phyloP scores from a whole-genome alignment of 2,329 filamentous ascomycete species.

The Trichoderma koningiopsis region DNA sequence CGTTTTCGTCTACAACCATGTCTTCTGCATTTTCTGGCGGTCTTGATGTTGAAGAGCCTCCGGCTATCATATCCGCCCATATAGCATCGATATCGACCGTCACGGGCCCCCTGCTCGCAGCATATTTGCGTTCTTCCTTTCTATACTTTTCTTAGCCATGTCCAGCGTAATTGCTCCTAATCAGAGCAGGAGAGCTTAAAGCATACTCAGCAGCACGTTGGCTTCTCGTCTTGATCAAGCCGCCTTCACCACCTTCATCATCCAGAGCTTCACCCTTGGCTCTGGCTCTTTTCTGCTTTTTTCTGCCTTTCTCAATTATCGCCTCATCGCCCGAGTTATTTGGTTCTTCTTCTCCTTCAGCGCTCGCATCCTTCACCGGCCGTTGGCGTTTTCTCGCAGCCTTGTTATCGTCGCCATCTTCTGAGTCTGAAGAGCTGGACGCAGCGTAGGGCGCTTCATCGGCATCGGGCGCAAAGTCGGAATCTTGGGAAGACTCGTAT shows the following conservation, averaged over 20 bases:
- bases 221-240: constrained; percentile 71
- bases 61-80: constrained; percentile 67
- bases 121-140: constrained; percentile 59
- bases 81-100: constrained; percentile 72
- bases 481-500: constrained; percentile 72
- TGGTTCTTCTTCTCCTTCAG: constrained; percentile 51
- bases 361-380: constrained; percentile 30
- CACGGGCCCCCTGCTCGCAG: constrained; percentile 58
- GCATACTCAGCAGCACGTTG: constrained; percentile 67
- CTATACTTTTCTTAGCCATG: constrained; percentile 37
- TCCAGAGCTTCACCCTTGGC: constrained; percentile 43
- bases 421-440: constrained; percentile 55
- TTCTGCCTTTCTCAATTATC: constrained; percentile 65
- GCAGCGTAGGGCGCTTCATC: constrained; percentile 53
- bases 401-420: constrained; percentile 40
- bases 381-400: constrained; percentile 33
- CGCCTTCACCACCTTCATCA: constrained; percentile 61
- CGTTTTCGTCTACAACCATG: constrained; percentile 6
- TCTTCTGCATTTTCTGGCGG: constrained; percentile 11
- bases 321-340: constrained; percentile 74
- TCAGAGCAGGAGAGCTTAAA: neutral
- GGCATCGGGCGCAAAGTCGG: constrained; percentile 63
- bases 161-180: neutral
- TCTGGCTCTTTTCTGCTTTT: constrained; percentile 51
- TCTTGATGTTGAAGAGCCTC: constrained; percentile 30